Conservation (phyloP, 108 stramenopile species). For the Cyclotella baltica region DNA sequence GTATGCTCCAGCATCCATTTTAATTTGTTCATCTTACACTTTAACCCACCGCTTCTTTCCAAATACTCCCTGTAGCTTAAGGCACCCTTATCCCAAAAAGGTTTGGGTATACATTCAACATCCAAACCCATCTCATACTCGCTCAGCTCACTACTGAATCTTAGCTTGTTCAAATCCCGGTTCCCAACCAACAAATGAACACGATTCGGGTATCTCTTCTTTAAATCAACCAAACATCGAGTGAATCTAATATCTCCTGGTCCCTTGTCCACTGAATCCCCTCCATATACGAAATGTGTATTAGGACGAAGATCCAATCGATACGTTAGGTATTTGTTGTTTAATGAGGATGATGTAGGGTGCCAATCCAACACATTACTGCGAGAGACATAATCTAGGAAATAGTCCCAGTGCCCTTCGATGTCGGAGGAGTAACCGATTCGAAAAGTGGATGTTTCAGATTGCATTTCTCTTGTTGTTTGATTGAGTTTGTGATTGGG, state of each 20-base stretch:
- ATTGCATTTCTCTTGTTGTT: neutral
- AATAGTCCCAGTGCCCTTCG: constrained; percentile 68
- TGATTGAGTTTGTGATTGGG: neutral
- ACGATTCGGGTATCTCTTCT: constrained; percentile 58
- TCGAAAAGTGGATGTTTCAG: constrained; percentile 20
- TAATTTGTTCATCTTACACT: constrained; percentile 54
- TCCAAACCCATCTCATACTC: constrained; percentile 50
- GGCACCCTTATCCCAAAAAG: constrained; percentile 65
- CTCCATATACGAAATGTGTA: constrained; percentile 73
- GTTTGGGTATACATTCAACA: constrained; percentile 45
- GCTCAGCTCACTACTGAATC: constrained; percentile 62
- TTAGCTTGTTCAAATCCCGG: constrained; percentile 82
- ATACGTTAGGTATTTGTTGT: constrained; percentile 18
- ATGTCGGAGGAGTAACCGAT: constrained; percentile 66
- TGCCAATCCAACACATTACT: constrained; percentile 55
- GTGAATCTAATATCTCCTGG: constrained; percentile 74
- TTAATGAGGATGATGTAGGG: constrained; percentile 3
- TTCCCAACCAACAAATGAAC: constrained; percentile 81
- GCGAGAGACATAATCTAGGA: constrained; percentile 53
- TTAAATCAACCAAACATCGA: constrained; percentile 61
- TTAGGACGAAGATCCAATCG: constrained; percentile 40
- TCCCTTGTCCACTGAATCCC: constrained; percentile 78
- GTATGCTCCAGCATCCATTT: constrained; percentile 69
- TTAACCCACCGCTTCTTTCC: constrained; percentile 26
- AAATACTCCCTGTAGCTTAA: constrained; percentile 55